A percentile compares a stretch with the other conserved stretches of the same genome.
phyloP scores from a whole-genome alignment of 495 filamentous ascomycete genomes.

The Barbatosphaeria neglecta region DNA sequence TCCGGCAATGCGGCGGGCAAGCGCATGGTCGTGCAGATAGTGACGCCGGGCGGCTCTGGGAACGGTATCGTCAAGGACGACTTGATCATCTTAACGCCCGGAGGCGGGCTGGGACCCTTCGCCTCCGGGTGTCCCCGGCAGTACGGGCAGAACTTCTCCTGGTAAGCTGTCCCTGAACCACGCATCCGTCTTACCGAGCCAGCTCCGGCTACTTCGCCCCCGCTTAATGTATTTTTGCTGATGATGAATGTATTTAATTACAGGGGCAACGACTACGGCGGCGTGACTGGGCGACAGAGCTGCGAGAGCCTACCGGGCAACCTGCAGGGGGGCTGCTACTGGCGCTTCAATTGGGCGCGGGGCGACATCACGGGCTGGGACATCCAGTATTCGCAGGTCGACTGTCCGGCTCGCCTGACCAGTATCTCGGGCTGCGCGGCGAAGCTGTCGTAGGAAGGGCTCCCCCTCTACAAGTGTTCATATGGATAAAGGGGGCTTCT shows the following conservation, averaged over 20 bases:
- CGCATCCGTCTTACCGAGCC: background rate
- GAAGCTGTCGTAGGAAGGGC: background rate
- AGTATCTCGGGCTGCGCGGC: constrained; percentile 10
- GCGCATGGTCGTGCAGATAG: constrained; percentile 42
- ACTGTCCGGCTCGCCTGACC: constrained; percentile 10
- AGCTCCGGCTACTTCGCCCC: background rate
- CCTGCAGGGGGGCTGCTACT: constrained; percentile 39
- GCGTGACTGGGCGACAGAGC: constrained; percentile 26
- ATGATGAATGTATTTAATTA: background rate
- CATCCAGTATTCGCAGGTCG: constrained; percentile 8
- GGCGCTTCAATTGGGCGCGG: constrained; percentile 38
- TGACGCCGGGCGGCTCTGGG: constrained; percentile 33
- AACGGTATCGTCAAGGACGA: constrained; percentile 34
- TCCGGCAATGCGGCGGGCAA: constrained; percentile 26
- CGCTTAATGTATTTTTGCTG: too few relatives aligned
- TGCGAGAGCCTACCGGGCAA: constrained; percentile 35
- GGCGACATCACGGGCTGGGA: constrained; percentile 14
- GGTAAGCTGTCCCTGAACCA: constrained; percentile 1
- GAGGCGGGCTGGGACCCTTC: constrained; percentile 38
- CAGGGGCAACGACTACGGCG: constrained; percentile 40
- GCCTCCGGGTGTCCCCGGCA: constrained; percentile 31
- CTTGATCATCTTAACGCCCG: constrained; percentile 41
- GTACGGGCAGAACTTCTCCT: constrained; percentile 14
- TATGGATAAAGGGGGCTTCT: too few relatives aligned
- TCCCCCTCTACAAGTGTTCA: too few relatives aligned